A percentile compares a stretch with the other conserved stretches of the same genome.
Conservation (phyloP, 306 rosid genomes). For the Betula pendula region DNA sequence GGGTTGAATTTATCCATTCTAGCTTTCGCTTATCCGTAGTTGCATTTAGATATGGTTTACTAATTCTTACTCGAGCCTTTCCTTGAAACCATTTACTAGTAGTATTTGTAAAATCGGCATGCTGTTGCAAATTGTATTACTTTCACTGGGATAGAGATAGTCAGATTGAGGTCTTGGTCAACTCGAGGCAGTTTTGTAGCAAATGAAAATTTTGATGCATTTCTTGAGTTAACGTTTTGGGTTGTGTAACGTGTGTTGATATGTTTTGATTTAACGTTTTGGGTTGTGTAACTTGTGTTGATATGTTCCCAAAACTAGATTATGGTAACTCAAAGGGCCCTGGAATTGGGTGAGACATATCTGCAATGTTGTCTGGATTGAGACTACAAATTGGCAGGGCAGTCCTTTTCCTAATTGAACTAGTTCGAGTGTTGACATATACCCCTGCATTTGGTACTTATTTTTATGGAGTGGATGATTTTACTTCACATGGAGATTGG, state of each 20-base stretch:
- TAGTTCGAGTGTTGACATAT: too few species aligned
- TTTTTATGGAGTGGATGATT: too few species aligned
- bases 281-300: neutral
- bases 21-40: neutral
- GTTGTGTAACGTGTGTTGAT: neutral
- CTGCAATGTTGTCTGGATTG: too few species aligned
- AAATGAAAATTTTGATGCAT: neutral
- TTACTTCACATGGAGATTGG: too few species aligned
- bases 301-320: neutral
- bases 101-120: neutral
- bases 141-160: neutral
- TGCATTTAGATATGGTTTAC: neutral
- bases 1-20: neutral
- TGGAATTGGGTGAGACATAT: too few species aligned
- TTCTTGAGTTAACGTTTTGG: neutral
- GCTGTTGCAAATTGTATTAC: neutral
- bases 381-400: too few species aligned
- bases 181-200: neutral
- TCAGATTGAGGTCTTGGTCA: neutral
- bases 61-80: too few species aligned
- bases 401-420: too few species aligned
- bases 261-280: neutral
- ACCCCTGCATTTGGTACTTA: too few species aligned
- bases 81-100: neutral
- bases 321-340: too few species aligned